Conservation (phyloP, 306 rosid species). For the Macrotyloma uniflorum region DNA sequence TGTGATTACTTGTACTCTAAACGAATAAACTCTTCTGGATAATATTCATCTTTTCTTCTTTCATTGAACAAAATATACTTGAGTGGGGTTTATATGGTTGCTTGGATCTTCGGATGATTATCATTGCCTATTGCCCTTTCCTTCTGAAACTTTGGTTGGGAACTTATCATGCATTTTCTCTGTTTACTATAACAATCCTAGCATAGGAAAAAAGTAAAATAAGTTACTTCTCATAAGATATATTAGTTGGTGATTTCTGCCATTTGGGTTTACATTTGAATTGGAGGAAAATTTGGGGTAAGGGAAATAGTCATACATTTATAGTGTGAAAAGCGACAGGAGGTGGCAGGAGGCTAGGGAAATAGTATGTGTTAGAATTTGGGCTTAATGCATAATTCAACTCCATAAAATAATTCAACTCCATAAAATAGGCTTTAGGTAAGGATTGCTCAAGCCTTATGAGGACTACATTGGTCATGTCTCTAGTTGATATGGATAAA, state of each 20-base stretch:
- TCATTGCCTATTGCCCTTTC: too few species aligned
- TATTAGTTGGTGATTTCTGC: too few species aligned
- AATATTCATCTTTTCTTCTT: conserved; percentile 1
- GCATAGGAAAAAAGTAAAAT: too few species aligned
- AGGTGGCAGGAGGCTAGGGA: background rate
- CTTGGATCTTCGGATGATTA: too few species aligned
- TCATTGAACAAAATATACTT: background rate
- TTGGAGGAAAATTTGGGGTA: too few species aligned
- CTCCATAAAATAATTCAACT: background rate
- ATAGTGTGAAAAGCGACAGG: too few species aligned
- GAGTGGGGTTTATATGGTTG: conserved; percentile 21
- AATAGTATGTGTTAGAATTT: background rate
- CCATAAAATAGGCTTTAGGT: background rate
- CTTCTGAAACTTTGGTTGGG: too few species aligned
- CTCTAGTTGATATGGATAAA: background rate
- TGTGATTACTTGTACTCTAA: background rate
- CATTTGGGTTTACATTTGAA: too few species aligned
- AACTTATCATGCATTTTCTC: too few species aligned
- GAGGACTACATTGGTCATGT: background rate
- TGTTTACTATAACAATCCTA: too few species aligned
- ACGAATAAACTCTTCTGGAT: background rate
- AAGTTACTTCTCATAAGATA: too few species aligned
- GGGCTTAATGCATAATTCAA: background rate
- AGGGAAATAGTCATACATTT: too few species aligned
- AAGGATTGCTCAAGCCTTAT: background rate